phyloP scores from a whole-genome alignment of 257 asterid genomes.

The Rehmannia glutinosa region DNA sequence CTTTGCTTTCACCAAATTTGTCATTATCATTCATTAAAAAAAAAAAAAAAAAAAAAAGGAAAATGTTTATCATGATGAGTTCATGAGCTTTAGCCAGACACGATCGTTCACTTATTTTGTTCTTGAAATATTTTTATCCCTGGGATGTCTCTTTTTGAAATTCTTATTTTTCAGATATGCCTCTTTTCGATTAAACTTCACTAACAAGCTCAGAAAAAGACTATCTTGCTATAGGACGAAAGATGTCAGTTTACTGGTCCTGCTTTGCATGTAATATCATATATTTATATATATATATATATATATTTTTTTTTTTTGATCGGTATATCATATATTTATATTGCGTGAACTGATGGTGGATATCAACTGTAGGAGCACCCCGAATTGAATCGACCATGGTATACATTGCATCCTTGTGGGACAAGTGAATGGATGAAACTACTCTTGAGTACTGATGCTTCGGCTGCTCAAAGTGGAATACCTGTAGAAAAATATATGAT shows the following conservation, averaged over 20 bases:
- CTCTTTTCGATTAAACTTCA: neutral
- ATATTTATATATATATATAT: too few relatives aligned
- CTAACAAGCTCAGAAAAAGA: neutral
- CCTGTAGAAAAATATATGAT: constrained; percentile 43
- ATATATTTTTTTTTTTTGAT: neutral
- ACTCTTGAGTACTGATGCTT: constrained; percentile 37
- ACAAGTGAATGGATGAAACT: constrained; percentile 91
- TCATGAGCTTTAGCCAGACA: neutral
- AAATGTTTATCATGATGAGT: neutral
- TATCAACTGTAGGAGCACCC: constrained; percentile 65
- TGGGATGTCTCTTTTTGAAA: neutral
- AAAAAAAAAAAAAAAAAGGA: too few relatives aligned
- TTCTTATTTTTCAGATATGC: neutral
- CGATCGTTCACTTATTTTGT: too few relatives aligned
- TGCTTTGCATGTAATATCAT: neutral
- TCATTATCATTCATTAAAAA: neutral
- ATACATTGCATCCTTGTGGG: constrained; percentile 84
- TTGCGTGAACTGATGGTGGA: neutral
- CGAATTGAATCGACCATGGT: constrained; percentile 72
- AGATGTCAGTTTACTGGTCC: neutral
- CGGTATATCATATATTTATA: too few relatives aligned
- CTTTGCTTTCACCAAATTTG: neutral
- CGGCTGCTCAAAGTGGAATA: constrained; percentile 18
- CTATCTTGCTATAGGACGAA: neutral
- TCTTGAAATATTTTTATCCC: too few relatives aligned